These are phyloP conservation scores for Agarophyton chilense DNA, from an alignment of 23 red algal species.

Conservation along the genomic window DNA sequence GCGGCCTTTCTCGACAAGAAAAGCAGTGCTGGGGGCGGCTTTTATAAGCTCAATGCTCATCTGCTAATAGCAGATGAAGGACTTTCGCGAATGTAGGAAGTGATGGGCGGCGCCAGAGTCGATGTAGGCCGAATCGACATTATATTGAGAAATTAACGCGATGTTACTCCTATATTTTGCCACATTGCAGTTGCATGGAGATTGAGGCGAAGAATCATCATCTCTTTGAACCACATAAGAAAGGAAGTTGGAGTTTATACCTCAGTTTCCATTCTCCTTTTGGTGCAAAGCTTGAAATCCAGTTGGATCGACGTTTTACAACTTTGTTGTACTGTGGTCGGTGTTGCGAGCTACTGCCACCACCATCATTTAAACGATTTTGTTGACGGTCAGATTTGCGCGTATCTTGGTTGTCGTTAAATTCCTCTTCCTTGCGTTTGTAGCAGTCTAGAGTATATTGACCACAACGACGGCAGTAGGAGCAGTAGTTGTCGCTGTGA, in stretches of 20 bases:
- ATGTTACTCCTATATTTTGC: neutral
- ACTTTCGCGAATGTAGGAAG: slow-evolving; percentile 17
- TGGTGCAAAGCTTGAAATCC: neutral
- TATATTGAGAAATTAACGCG: neutral
- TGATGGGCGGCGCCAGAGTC: slow-evolving; percentile 19
- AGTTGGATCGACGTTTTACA: neutral
- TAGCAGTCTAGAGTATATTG: neutral
- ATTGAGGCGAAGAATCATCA: neutral
- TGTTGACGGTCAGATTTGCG: too few relatives aligned
- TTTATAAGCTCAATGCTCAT: neutral
- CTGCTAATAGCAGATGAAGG: neutral
- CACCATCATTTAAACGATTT: too few relatives aligned
- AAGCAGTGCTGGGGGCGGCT: neutral
- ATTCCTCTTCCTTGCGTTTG: neutral
- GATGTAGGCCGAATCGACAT: neutral
- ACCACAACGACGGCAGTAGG: neutral
- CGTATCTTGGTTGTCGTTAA: neutral
- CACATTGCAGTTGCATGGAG: slow-evolving; percentile 8
- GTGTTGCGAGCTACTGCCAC: too few relatives aligned
- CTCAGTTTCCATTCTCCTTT: neutral
- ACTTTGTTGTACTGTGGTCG: too few relatives aligned
- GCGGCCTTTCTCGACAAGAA: neutral
- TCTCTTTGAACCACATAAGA: neutral
- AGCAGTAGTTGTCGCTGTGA: neutral
- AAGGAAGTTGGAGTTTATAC: neutral